Base-by-base conservation (phyloP, 352 stramenopile genomes). In the Phytopythium ostracodes region DNA sequence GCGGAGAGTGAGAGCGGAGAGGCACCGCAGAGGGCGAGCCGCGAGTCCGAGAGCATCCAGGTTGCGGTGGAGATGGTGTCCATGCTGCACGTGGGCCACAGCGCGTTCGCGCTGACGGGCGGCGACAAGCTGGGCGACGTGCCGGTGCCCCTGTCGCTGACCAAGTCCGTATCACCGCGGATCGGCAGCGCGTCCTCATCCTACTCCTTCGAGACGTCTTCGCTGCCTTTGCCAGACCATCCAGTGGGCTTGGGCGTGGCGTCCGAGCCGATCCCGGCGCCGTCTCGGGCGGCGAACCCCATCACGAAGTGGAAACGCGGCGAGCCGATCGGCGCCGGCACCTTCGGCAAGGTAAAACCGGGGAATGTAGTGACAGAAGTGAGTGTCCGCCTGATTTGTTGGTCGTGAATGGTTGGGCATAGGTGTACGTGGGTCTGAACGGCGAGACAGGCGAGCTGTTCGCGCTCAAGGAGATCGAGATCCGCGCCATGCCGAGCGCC, bases 401-500 rank as follows among this genome's bases (percentile, higher is more conserved):
- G 18, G 22, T 9, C 20, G 42, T 15, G 3, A 12, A 49, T 51
- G 27, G 2, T 33, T 35, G 17, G n/a, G 33, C 38, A 31, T 58
- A 83, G 75, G 96, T 99, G n/a, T 96, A 98, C 67, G 93, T 96
- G 67, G 94, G 92, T 8, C 85, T 99, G 60, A 98, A 99, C 68
- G 87, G 86, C 27, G 65, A 85, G 24, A 98, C 89, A 46, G 96
- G 96, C 15, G 87, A 91, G 40, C 71, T 98, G 15, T 97, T 97
- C 63, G 91, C 89, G 7, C 70, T 96, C 10, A 97, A 97, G 57
- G 66, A 94, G 52, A 94, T 98, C 59, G 76, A 94, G 35, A 84
- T 97, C 46, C 75, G 84, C 29, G 72, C 67, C 50, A 87, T 75
- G 36, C 66, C 72, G 7, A 84, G 70, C 44, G 61, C 67, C 18